Base-by-base conservation (phyloP, 108 stramenopile species). In the Cyclostephanos invisitatus region DNA sequence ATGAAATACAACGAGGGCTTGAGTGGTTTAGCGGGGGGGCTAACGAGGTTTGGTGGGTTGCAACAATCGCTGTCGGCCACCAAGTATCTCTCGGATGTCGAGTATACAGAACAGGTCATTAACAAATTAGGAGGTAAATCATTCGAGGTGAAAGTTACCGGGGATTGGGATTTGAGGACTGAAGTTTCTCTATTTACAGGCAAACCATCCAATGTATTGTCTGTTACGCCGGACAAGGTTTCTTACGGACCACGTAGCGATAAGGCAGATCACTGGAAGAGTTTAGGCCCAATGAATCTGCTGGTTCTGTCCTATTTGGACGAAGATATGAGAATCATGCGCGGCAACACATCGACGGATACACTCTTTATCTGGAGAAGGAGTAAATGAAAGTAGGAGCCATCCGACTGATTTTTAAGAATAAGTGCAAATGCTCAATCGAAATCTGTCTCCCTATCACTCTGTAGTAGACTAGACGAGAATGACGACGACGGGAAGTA, bases 241-340 rank as follows among this genome's bases (percentile, higher is more conserved):
- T 82, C 51, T 0, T 91, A 91, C 63, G 90, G 88, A n/a, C 85
- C 83, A 12, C 86, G 84, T 59, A 81, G 79, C 18, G 89, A 89
- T 22, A 84, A 84, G 59, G 93, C 87, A 11, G 93, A 94, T 64
- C 93, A 94, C 67, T 94, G 93, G 93, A 94, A 94, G 73, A 84
- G 80, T 42, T 66, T 94, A 11, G 90, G 93, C 40, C 87, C 90
- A 3, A 77, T 83, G 67, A 94, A 94, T 64, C 67, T 89, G 76
- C 72, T 94, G 53, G 87, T 91, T 59, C 40, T 94, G 46, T 77
- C 83, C 0, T 94, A 90, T 75, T 68, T 94, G 63, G 93, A 94
- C 55, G 87, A 94, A 38, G 89, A 89, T 72, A 60, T 91, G 20
- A 55, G 93, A 59, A 76, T 94, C 36, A 94, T 94, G 93, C 73